These are phyloP conservation scores for Tremella yokohamensis DNA, from an alignment of 768 basidiomycete species.

Conservation along the genomic window DNA sequence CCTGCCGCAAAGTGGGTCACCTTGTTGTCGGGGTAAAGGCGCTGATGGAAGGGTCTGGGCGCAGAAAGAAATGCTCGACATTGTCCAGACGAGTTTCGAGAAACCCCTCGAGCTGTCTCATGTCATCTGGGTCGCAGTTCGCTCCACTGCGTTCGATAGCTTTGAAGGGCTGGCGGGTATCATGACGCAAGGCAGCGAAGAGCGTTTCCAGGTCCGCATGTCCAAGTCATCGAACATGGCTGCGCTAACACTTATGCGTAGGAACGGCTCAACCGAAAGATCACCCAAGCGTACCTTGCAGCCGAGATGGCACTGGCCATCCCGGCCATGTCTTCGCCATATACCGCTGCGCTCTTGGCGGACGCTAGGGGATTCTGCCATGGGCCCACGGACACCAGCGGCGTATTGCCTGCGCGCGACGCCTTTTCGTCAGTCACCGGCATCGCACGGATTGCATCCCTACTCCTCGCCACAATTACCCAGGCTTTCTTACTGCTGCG, in stretches of 20 bases:
- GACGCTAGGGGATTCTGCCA: conserved; percentile 24
- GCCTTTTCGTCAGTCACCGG: too few relatives aligned
- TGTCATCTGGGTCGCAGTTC: conserved; percentile 18
- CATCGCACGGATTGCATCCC: too few relatives aligned
- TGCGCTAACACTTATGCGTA: too few relatives aligned
- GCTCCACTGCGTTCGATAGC: not conserved
- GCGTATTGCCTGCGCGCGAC: too few relatives aligned
- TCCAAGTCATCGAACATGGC: not conserved
- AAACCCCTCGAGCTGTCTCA: not conserved
- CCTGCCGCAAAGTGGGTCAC: too few relatives aligned
- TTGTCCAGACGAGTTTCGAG: conserved; percentile 30
- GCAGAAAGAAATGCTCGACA: conserved; percentile 26
- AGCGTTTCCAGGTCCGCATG: conserved; percentile 15
- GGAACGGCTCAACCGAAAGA: conserved; percentile 19
- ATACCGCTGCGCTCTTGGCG: conserved; percentile 20
- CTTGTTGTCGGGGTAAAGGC: too few relatives aligned
- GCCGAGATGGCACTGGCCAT: conserved; percentile 39
- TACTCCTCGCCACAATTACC: too few relatives aligned
- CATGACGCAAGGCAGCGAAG: conserved; percentile 9
- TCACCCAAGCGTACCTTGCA: conserved; percentile 25
- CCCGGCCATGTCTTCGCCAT: conserved; percentile 26
- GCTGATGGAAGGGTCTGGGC: conserved; percentile 21
- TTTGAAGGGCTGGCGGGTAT: not conserved
- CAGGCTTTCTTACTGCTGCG: too few relatives aligned
- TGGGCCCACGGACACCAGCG: too few relatives aligned